Base-by-base conservation (phyloP, 768 basidiomycete species). In the Lactifluus pinguis region DNA sequence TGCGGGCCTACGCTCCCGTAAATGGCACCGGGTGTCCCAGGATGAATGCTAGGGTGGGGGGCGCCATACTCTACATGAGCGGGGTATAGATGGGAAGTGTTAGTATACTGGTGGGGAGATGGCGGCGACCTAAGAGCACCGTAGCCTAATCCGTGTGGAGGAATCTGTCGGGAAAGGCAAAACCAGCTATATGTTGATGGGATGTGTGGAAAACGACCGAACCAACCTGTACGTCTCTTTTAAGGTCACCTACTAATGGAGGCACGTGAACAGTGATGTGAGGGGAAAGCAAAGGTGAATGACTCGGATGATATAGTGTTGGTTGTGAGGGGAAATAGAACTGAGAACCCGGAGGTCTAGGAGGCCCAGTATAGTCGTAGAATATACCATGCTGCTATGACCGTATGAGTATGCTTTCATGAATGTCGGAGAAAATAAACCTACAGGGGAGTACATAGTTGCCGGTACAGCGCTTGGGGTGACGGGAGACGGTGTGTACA, bases 311-410 rank as follows among this genome's bases (percentile, higher is more conserved):
- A 70, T 83, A 87, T 61, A 87, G 74, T 68, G 87, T 76, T 6
- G 81, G 72, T 67, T 84, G 85, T 14, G 79, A 67, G 32, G 82
- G 76, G 67, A 83, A 86, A 68, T 77, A 89, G 67, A 78, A 87
- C 61, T 82, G 85, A 13, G 84, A 81, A 38, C 68, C 72, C 11
- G 79, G 74, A 4, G 79, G 76, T 48, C 79, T 77, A 49, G 77
- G 73, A 13, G 75, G 67, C 17, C 74, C 75, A 53, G 76, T 69
- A 66, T 82, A 87, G 66, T 85, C 84, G 55, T 81, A 87, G 71
- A 81, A 86, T 54, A 82, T 63, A 41, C 76, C 76, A 38, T 80
- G 73, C 64, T 83, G 83, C 77, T 54, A 72, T 60, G 34, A 47
- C 30, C 32, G 42, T 71, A 65, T 63, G 75, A 67, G 70, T 76